Evolutionary conservation across 1,139 yeast species (phyloP).

Genomic region (Debaryomyces coudertii): DNA sequence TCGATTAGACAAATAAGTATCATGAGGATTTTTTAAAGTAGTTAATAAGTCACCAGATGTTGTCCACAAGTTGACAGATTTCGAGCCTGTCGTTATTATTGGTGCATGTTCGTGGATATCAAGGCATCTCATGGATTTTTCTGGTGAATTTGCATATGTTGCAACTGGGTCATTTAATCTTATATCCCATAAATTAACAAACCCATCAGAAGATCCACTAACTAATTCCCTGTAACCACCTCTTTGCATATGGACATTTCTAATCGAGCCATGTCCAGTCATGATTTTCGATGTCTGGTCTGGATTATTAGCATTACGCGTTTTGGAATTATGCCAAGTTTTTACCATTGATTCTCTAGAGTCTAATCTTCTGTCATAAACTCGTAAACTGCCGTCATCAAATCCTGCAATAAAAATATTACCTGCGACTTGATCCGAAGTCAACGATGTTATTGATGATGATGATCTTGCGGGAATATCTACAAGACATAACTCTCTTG

Average conservation of each 20-base stretch:
- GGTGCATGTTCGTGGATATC: conserved; percentile 98
- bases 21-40: conserved; percentile 60
- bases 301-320: conserved; percentile 15
- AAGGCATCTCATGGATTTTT: conserved; percentile 68
- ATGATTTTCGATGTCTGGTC: conserved; percentile 7
- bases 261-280: conserved; percentile 57
- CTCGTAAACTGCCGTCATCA: conserved; percentile 88
- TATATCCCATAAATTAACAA: conserved; percentile 88
- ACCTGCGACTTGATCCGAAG: conserved; percentile 97
- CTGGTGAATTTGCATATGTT: conserved; percentile 59
- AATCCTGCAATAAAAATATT: conserved; percentile 89
- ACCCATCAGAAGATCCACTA: conserved; percentile 82
- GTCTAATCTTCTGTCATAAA: conserved; percentile 86
- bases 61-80: conserved; percentile 81
- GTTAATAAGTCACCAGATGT: conserved; percentile 78
- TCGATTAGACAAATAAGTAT: conserved; percentile 45
- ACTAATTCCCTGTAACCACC: conserved; percentile 93
- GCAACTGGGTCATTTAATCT: conserved; percentile 72
- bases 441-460: conserved; percentile 82
- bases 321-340: conserved; percentile 59
- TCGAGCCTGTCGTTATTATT: conserved; percentile 82
- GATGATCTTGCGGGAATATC: conserved; percentile 93
- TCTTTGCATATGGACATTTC: conserved; percentile 91
- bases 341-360: conserved; percentile 85
- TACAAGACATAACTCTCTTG: conserved; percentile 80